Conservation (phyloP, 371 early-diverging fungal species). For the Syncephalastrum contaminatum region DNA sequence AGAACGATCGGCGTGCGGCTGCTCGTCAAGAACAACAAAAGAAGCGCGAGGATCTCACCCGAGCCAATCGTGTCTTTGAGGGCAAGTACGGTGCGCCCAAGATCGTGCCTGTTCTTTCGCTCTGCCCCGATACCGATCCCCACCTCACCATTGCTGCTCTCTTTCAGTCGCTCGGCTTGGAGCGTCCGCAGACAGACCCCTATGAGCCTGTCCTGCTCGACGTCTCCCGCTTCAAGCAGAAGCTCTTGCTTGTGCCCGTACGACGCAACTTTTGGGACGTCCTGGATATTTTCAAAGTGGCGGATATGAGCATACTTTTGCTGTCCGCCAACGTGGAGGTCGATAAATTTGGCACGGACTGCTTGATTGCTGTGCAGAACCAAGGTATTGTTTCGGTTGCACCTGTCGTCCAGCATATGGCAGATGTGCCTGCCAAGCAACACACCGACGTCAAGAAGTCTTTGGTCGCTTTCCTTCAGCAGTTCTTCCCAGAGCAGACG, state of each 20-base stretch:
- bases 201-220: constrained; percentile 24
- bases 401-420: constrained; percentile 72
- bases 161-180: constrained; percentile 54
- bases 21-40: constrained; percentile 79
- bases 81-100: constrained; percentile 87
- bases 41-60: constrained; percentile 74
- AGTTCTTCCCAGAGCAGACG: constrained; percentile 84
- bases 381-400: constrained; percentile 85
- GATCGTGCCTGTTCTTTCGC: constrained; percentile 73
- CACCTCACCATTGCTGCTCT: constrained; percentile 54
- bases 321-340: constrained; percentile 91
- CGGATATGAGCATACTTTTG: constrained; percentile 85
- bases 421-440: constrained; percentile 61
- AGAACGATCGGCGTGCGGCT: constrained; percentile 84
- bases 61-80: constrained; percentile 74
- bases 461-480: constrained; percentile 75
- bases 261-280: constrained; percentile 71
- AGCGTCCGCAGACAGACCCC: constrained; percentile 26
- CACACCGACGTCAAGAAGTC: constrained; percentile 79
- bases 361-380: constrained; percentile 78
- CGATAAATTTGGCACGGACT: constrained; percentile 85
- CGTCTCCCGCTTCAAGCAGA: constrained; percentile 83
- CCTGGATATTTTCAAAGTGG: constrained; percentile 87
- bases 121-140: constrained; percentile 78
- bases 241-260: constrained; percentile 70